Evolutionary conservation across 148 eudicot genomes (phyloP).

Genomic region (Heliosperma pusillum): DNA sequence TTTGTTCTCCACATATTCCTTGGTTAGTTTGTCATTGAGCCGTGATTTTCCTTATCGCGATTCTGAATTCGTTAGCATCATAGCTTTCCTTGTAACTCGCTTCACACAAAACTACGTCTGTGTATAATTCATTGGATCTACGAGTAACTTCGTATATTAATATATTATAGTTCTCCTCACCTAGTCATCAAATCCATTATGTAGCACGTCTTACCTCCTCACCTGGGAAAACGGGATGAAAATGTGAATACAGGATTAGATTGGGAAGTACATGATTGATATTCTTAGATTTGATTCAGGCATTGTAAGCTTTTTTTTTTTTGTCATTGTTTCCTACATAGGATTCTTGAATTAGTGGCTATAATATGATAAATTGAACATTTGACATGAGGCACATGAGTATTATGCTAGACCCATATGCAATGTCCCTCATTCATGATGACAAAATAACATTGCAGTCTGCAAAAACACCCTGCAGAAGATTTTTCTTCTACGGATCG

Average conservation of each 20-base stretch:
- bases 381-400: slow-evolving; percentile 33
- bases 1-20: too few relatives aligned
- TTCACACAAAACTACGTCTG: not conserved
- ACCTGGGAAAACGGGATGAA: not conserved
- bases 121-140: too few relatives aligned
- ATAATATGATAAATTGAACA: slow-evolving; percentile 14
- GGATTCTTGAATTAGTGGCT: slow-evolving; percentile 27
- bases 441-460: slow-evolving; percentile 25
- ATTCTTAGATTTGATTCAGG: slow-evolving; percentile 15
- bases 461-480: slow-evolving; percentile 21
- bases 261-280: slow-evolving; percentile 15
- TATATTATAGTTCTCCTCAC: not conserved
- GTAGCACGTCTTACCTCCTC: not conserved
- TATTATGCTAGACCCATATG: slow-evolving; percentile 35
- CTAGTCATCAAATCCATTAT: slow-evolving; percentile 5
- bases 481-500: slow-evolving; percentile 17
- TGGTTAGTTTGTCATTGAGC: too few relatives aligned
- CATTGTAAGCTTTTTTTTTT: slow-evolving; percentile 18
- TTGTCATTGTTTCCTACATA: slow-evolving; percentile 22
- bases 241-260: slow-evolving; percentile 1
- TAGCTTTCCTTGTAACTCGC: not conserved
- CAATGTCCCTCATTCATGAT: slow-evolving; percentile 28
- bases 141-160: too few relatives aligned
- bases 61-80: too few relatives aligned
- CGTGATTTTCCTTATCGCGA: too few relatives aligned